A percentile compares a stretch with the other conserved stretches of the same genome.
These are phyloP conservation scores for Biscogniauxia marginata DNA, from an alignment of 2,329 filamentous ascomycete genomes.

Conservation along the genomic window DNA sequence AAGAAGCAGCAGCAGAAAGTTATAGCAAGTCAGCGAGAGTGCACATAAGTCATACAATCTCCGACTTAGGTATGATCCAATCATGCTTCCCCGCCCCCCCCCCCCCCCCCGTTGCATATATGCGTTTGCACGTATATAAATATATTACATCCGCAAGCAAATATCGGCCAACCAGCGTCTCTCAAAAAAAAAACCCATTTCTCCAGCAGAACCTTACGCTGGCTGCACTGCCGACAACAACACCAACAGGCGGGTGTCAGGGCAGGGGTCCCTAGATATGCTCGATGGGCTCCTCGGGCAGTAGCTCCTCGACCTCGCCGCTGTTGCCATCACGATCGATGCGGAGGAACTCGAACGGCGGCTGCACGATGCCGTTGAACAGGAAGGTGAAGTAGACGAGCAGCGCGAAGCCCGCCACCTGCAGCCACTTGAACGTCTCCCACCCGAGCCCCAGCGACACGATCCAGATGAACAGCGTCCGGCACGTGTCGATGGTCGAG, in stretches of 20 bases:
- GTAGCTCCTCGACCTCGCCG: conserved; percentile 59
- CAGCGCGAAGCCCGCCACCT: conserved; percentile 82
- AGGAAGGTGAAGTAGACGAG: conserved; percentile 96
- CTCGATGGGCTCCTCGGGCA: conserved; percentile 84
- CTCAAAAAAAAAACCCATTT: too few species aligned
- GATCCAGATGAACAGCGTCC: conserved; percentile 97
- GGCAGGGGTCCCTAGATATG: conserved; percentile 43
- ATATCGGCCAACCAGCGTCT: too few species aligned
- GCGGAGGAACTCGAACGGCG: conserved; percentile 71
- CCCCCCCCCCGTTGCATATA: background rate
- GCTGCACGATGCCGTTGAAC: conserved; percentile 90
- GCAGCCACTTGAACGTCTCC: conserved; percentile 97
- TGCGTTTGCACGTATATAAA: background rate
- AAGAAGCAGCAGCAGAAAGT: background rate
- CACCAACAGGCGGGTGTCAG: too few species aligned
- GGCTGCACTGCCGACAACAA: too few species aligned
- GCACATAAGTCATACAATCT: background rate
- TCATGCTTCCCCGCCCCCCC: too few species aligned
- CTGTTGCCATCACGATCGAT: conserved; percentile 30
- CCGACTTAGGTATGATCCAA: background rate
- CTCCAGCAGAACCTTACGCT: too few species aligned
- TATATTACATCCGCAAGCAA: background rate
- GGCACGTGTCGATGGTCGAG: conserved; percentile 95
- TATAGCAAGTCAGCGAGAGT: background rate
- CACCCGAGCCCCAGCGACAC: conserved; percentile 89